These are phyloP conservation scores for Chytridiales sp. DNA, from an alignment of 371 early-diverging fungal species.

Conservation along the genomic window DNA sequence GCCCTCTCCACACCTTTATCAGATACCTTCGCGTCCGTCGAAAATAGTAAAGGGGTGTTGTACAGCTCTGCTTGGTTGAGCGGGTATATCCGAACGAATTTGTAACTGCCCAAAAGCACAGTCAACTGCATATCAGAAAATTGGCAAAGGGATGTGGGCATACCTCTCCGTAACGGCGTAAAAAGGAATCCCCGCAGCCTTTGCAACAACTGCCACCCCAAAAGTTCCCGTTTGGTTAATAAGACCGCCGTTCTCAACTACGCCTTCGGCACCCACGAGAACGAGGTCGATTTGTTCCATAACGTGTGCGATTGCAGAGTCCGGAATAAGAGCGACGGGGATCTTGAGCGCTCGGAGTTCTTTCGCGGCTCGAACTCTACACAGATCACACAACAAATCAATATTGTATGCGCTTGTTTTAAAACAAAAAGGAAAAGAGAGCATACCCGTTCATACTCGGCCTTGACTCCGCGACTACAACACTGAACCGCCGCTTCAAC, in stretches of 20 bases:
- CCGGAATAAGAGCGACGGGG: conserved; percentile 83
- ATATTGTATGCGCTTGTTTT: background rate
- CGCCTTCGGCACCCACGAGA: conserved; percentile 96
- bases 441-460: conserved; percentile 58
- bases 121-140: background rate
- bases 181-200: conserved; percentile 89
- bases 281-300: conserved; percentile 90
- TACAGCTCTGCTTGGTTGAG: conserved; percentile 54
- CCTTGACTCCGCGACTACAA: conserved; percentile 44
- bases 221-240: conserved; percentile 94
- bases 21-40: conserved; percentile 18
- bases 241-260: conserved; percentile 95
- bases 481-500: conserved; percentile 72
- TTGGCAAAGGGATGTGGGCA: background rate
- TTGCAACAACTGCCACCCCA: conserved; percentile 92
- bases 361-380: conserved; percentile 65
- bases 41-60: conserved; percentile 48
- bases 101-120: conserved; percentile 66
- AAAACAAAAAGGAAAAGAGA: background rate
- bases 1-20: background rate
- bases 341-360: conserved; percentile 76
- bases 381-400: background rate
- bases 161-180: conserved; percentile 94
- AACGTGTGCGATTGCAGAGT: conserved; percentile 90
- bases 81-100: conserved; percentile 68